Evolutionary conservation across 2,329 filamentous ascomycete species (phyloP).

Genomic region (Aplosporella prunicola): DNA sequence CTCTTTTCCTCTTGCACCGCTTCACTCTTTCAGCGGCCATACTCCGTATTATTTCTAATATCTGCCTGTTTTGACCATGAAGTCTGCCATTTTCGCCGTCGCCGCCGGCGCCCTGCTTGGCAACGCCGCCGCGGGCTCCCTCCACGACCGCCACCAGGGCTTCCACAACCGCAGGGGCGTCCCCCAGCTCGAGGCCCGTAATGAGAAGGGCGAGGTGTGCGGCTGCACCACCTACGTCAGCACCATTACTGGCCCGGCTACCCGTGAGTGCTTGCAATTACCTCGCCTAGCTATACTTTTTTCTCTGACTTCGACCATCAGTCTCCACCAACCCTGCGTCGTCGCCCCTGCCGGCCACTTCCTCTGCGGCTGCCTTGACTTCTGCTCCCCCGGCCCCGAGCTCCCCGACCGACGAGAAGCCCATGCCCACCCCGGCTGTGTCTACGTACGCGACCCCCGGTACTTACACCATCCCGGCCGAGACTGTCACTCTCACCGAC

Average conservation of each 20-base stretch:
- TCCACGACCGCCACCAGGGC: conserved; percentile 54
- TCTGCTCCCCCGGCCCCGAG: too few relatives aligned
- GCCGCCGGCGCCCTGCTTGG: conserved; percentile 45
- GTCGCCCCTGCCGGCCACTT: not conserved
- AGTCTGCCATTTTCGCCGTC: conserved; percentile 58
- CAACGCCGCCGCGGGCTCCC: conserved; percentile 45
- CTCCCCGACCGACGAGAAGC: conserved; percentile 18
- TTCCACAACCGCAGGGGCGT: conserved; percentile 46
- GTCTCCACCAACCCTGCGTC: conserved; percentile 6
- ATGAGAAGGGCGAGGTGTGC: conserved; percentile 42
- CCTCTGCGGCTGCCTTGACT: too few relatives aligned
- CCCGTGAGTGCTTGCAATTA: conserved; percentile 39
- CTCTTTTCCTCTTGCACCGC: conserved; percentile 43
- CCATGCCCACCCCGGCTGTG: conserved; percentile 33
- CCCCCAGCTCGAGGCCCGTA: conserved; percentile 25
- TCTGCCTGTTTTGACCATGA: conserved; percentile 51
- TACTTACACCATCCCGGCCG: conserved; percentile 66
- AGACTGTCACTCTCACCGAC: conserved; percentile 57
- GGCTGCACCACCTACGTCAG: conserved; percentile 67
- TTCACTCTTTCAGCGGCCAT: conserved; percentile 86
- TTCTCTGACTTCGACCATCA: not conserved
- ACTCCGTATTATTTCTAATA: conserved; percentile 43
- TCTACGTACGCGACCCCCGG: conserved; percentile 55
- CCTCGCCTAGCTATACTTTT: not conserved
- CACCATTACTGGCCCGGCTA: conserved; percentile 58